These are phyloP conservation scores for Fistulifera pelliculosa DNA, from an alignment of 108 stramenopile genomes.

Conservation along the genomic window DNA sequence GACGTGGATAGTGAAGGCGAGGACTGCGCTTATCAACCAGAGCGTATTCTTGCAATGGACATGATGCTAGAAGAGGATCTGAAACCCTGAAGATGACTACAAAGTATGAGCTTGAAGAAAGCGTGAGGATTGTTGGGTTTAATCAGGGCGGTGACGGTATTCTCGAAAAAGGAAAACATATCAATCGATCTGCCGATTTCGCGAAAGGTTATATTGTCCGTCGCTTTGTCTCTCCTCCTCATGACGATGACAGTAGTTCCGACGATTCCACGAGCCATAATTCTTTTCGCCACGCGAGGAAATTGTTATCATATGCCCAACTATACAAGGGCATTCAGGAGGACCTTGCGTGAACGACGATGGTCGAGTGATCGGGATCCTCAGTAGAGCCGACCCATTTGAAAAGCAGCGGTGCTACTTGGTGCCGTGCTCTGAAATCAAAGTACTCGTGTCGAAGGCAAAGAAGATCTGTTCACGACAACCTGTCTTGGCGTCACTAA, in stretches of 20 bases:
- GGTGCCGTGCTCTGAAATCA: constrained; percentile 54
- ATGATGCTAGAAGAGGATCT: constrained; percentile 42
- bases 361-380: constrained; percentile 70
- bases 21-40: constrained; percentile 38
- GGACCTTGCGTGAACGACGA: constrained; percentile 75
- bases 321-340: constrained; percentile 65
- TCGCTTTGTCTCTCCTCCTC: constrained; percentile 14
- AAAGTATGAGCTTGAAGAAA: constrained; percentile 57
- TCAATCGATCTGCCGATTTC: constrained; percentile 62
- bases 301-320: constrained; percentile 65
- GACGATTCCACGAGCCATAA: constrained; percentile 13
- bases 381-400: constrained; percentile 58
- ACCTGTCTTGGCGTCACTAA: no score
- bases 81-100: constrained; percentile 37
- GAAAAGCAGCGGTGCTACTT: constrained; percentile 70
- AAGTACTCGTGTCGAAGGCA: constrained; percentile 43
- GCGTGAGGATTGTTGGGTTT: constrained; percentile 62
- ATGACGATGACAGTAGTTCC: constrained; percentile 17
- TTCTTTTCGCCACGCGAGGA: constrained; percentile 54
- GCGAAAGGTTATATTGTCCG: constrained; percentile 56
- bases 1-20: constrained; percentile 40
- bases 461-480: no score
- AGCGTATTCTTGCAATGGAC: constrained; percentile 17
- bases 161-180: constrained; percentile 37
- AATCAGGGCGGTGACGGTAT: constrained; percentile 76